These are phyloP conservation scores for Marchantia paleacea DNA, from an alignment of 225 moss, liverwort and hornwort genomes.

Conservation along the genomic window DNA sequence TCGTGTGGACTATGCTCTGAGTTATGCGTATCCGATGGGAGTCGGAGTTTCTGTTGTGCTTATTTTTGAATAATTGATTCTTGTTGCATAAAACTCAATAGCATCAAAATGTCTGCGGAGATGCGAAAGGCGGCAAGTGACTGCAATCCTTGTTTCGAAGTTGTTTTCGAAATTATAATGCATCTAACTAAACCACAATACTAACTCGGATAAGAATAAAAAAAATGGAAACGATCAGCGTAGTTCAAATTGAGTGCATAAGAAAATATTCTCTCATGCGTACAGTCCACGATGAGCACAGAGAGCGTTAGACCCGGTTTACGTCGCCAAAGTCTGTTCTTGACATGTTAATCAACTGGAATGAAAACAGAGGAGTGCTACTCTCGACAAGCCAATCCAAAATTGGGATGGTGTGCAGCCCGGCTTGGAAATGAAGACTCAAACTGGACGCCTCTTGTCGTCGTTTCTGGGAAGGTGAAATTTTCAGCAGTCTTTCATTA, in stretches of 20 bases:
- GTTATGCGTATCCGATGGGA: not conserved
- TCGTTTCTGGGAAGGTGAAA: constrained; percentile 29
- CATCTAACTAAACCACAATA: not conserved
- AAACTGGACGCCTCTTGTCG: constrained; percentile 12
- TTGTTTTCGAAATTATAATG: not conserved
- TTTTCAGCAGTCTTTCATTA: not conserved
- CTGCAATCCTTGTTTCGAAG: not conserved
- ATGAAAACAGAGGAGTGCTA: constrained; percentile 20
- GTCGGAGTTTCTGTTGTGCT: not conserved
- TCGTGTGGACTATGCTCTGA: not conserved
- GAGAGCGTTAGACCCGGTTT: not conserved
- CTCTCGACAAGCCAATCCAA: constrained; percentile 7
- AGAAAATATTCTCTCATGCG: not conserved
- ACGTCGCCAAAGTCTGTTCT: not conserved
- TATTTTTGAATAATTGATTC: not conserved
- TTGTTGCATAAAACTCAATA: not conserved
- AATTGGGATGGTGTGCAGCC: constrained; percentile 20
- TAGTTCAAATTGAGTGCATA: not conserved
- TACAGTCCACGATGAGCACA: not conserved
- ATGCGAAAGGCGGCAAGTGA: constrained; percentile 22
- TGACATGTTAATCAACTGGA: not conserved
- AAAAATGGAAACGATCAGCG: not conserved
- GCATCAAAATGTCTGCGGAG: constrained; percentile 9
- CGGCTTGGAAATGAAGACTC: constrained; percentile 18
- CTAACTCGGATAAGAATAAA: not conserved